phyloP scores from a whole-genome alignment of 176 grass and related monocot species.

The Guadua angustifolia region DNA sequence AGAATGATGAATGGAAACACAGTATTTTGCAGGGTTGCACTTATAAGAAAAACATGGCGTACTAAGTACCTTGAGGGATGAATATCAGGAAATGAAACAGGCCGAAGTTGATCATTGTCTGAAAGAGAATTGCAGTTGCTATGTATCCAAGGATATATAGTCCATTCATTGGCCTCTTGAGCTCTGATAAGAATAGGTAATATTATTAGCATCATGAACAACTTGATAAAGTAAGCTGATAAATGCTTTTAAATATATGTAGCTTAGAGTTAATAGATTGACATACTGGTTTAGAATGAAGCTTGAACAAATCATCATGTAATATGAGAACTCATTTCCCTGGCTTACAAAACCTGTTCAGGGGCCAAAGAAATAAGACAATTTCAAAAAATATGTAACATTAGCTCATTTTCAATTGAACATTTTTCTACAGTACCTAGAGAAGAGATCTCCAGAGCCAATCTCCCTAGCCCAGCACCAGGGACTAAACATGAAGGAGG shows the following conservation, averaged over 20 bases:
- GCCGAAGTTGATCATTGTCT: slow-evolving; percentile 84
- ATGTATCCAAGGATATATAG: slow-evolving; percentile 99
- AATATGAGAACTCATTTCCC: slow-evolving; percentile 99
- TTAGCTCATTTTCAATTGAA: slow-evolving; percentile 5
- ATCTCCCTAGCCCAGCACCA: slow-evolving; percentile 90
- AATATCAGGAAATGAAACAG: slow-evolving; percentile 96
- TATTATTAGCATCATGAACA: slow-evolving; percentile 33
- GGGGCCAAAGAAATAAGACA: slow-evolving; percentile 17
- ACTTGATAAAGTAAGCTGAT: neutral
- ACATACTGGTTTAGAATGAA: slow-evolving; percentile 98
- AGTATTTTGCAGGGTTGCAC: slow-evolving; percentile 22
- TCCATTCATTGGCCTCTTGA: slow-evolving; percentile 78
- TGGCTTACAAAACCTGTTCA: slow-evolving; percentile 91
- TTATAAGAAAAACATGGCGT: slow-evolving; percentile 43
- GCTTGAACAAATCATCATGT: slow-evolving; percentile 98
- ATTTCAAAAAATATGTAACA: slow-evolving; percentile 33
- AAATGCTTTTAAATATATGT: slow-evolving; percentile 36
- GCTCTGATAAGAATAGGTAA: slow-evolving; percentile 55
- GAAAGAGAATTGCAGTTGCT: slow-evolving; percentile 96
- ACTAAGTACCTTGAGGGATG: slow-evolving; percentile 81
- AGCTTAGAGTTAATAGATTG: slow-evolving; percentile 30
- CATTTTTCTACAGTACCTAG: slow-evolving; percentile 60
- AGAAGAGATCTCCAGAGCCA: slow-evolving; percentile 92
- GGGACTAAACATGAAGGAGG: slow-evolving; percentile 95
- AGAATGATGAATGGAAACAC: neutral